Evolutionary conservation across 495 filamentous ascomycete genomes (phyloP), one percentile per base, ranked within the genome.

Genomic region (Astrothelium macrocarpum): DNA sequence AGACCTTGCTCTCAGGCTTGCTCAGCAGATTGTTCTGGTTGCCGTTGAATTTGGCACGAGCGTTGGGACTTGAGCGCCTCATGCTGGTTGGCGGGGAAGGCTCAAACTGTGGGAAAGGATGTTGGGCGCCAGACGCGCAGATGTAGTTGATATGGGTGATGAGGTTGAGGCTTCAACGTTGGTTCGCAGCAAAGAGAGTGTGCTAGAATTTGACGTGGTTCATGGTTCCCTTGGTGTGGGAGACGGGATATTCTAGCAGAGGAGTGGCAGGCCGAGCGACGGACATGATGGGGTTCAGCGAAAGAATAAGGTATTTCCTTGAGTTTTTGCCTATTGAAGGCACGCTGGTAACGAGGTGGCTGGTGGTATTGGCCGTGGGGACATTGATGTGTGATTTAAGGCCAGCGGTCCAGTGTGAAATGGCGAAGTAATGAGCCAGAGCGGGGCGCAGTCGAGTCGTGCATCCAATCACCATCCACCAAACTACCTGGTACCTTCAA

Each of bases 1-100:
- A 86, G 72, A 85, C 76, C 76, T 86, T 87, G 70, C 83, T 78
- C 53, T 76, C 75, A 31, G 83, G 70, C 29, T 34, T 39, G 20
- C 60, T 64, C 36, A 63, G 23, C 23, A 56, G 11, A 20, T 29
- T 29, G 49, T 29, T 26, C 49, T 29, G 49, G 25, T 11, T 26
- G 49, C 20, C 49, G 49, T 56, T 32, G 49, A 56, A 20, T 56
- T 56, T 56, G 49, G 20, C 20, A 20, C 49, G 49, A 56, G 23
- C 12, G 25, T 56, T 56, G 49, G 23, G 25, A 20, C 16, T 5
- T 1, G 49, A 56, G 49, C 49, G 49, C 49, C 23, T 56, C 49
- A 56, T 56, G 9, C 11, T 20, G 2, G 49, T 25, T 39, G 36
- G 23, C 16, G 23, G 49, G 25, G 23, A 29, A 56, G 49, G 4